phyloP scores from a whole-genome alignment of 2,329 filamentous ascomycete species.

The Fusarium piperis region DNA sequence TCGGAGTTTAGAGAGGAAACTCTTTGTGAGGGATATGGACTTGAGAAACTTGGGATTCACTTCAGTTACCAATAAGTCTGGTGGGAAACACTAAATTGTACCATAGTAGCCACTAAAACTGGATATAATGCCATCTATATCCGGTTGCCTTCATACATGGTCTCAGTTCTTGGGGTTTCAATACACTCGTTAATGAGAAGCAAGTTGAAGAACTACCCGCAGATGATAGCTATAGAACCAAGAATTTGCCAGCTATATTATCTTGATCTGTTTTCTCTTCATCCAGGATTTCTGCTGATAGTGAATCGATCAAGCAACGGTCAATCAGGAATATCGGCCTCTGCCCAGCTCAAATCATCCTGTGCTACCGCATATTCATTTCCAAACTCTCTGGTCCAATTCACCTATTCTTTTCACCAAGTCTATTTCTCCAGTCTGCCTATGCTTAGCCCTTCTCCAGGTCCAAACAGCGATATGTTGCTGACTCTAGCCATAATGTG shows the following conservation, averaged over 20 bases:
- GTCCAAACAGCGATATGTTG: neutral
- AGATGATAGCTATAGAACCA: neutral
- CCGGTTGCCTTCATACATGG: neutral
- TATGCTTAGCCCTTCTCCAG: neutral
- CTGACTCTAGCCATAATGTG: neutral
- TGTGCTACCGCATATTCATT: neutral
- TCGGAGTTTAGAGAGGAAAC: neutral
- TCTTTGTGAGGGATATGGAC: neutral
- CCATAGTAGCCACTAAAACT: neutral
- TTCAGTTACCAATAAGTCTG: neutral
- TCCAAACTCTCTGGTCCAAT: neutral
- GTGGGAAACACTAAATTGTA: neutral
- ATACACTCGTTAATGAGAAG: neutral
- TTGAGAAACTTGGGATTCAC: neutral
- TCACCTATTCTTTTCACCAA: neutral
- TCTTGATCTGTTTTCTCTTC: neutral
- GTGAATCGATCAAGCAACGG: neutral
- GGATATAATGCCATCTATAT: neutral
- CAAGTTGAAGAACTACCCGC: neutral
- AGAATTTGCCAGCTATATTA: neutral
- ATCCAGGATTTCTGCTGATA: neutral
- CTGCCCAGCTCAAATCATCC: neutral
- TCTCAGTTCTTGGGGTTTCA: neutral
- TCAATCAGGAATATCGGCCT: neutral
- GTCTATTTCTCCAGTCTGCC: neutral